Percentiles rank a stretch among this genome's conserved stretches.
Conservation (phyloP, 2,329 filamentous ascomycete genomes). For the Neonectria coccinea region DNA sequence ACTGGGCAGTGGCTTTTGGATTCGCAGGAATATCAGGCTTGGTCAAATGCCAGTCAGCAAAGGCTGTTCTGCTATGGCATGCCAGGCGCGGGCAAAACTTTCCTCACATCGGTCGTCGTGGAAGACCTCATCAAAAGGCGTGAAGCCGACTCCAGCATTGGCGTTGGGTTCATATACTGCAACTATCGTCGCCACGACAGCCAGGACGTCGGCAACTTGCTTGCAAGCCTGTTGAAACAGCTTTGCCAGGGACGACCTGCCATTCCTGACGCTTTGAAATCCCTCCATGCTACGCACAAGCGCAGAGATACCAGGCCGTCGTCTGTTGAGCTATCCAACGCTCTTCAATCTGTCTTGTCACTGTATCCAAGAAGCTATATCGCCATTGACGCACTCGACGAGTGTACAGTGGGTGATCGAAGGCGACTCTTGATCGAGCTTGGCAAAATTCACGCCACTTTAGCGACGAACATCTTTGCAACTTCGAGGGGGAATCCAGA, state of each 20-base stretch:
- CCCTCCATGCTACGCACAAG: conserved; percentile 5
- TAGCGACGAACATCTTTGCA: neutral
- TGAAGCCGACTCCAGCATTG: conserved; percentile 1
- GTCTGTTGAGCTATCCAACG: neutral
- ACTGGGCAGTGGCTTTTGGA: conserved; percentile 17
- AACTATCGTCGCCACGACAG: conserved; percentile 16
- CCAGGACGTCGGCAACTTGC: conserved; percentile 4
- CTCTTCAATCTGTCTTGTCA: neutral
- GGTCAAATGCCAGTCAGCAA: neutral
- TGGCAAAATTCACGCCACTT: neutral
- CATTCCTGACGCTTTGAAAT: conserved; percentile 4
- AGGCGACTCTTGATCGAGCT: neutral
- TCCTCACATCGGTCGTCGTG: conserved; percentile 11
- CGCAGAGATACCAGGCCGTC: neutral
- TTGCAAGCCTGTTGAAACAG: conserved; percentile 8
- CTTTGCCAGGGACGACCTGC: conserved; percentile 4
- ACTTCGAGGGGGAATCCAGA: conserved; percentile 9
- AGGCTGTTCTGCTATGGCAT: conserved; percentile 14
- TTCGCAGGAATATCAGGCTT: conserved; percentile 5
- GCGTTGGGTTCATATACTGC: conserved; percentile 17
- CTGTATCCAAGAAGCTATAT: conserved; percentile 10
- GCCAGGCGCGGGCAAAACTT: conserved; percentile 17
- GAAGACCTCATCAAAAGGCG: conserved; percentile 6
- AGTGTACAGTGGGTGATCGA: conserved; percentile 7
- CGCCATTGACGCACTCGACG: conserved; percentile 17